Conservation (phyloP, 2,329 filamentous ascomycete genomes). For the Colletotrichum chrysophilum region DNA sequence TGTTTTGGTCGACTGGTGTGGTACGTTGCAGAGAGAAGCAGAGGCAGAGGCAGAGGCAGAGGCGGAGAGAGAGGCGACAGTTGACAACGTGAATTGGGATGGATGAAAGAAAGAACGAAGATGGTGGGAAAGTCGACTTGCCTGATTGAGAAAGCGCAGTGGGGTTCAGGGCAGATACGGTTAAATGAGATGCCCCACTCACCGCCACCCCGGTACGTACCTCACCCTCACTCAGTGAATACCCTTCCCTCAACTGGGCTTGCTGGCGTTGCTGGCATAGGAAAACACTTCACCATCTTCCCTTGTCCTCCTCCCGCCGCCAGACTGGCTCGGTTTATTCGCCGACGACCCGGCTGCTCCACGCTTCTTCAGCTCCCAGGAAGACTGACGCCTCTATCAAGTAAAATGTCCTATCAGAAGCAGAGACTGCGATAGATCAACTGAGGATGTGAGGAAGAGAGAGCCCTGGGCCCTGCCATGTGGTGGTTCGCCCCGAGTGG, state of each 20-base stretch:
- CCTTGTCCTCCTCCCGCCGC: background rate
- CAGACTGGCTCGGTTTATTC: slow-evolving; percentile 9
- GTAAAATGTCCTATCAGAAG: background rate
- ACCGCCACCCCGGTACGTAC: background rate
- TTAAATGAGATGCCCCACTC: slow-evolving; percentile 19
- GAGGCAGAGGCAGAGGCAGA: background rate
- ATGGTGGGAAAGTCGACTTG: background rate
- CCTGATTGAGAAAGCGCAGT: background rate
- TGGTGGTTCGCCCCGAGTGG: background rate
- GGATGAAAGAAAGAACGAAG: background rate
- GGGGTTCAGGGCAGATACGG: slow-evolving; percentile 12
- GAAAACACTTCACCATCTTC: background rate
- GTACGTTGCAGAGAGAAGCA: background rate
- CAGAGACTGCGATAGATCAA: background rate
- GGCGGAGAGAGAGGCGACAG: background rate
- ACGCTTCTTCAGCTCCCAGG: background rate
- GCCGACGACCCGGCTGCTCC: background rate
- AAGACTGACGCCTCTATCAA: background rate
- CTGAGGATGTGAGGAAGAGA: background rate
- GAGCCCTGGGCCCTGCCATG: background rate
- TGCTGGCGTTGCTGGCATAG: background rate
- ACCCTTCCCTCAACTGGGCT: background rate
- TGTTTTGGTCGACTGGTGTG: slow-evolving; percentile 4
- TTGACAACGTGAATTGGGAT: background rate
- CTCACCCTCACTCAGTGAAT: background rate